Base-by-base conservation (phyloP, 2,329 filamentous ascomycete genomes). In the Bipolaris victoriae region DNA sequence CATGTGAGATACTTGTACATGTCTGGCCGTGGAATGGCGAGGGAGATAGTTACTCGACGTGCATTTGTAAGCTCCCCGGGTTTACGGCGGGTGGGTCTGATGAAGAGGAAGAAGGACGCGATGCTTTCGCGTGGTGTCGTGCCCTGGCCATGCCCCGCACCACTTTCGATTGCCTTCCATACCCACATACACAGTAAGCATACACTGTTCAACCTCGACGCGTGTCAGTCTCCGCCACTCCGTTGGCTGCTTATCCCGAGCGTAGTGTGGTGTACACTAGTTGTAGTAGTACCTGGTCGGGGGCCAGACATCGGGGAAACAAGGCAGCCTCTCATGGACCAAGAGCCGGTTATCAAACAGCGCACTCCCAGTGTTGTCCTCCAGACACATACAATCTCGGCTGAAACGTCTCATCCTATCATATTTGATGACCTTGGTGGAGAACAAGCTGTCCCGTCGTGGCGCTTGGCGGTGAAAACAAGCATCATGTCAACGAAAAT, bases 61-160 rank as follows among this genome's bases (percentile, higher is more conserved):
- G 56, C 43, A 58, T 58, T 58, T 58, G 52, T 58, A 58, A 58
- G 47, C 56, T 29, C 20, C 3, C 15, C 7, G 33, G 43, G 41
- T 41, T 45, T 29, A 11, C 11, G 33, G 18, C 35, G 35, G 31
- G 56, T 55, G 52, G 52, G 52, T 48, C 51, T 22, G 29, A 45
- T 45, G 35, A 26, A 43, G 51, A 52, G 4, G 35, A 26, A 37
- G 51, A 52, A 10, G n/a, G 43, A 52, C 35, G 24, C 54, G 54
- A 48, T 36, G 26, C 7, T 41, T 16, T 40, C 37, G 54, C 57
- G 49, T 58, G 41, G 47, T 40, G 37, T 47, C 36, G 49, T 29
- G 43, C 43, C 29, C 26, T 15, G 29, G n/a, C 24, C 20, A 18
- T 36, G 44, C 54, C 44, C 54, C 54, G 44, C 54, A 43, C 16